Percentiles rank a stretch among this genome's conserved stretches.
These are phyloP conservation scores for Plasmodium sp. DNA, from an alignment of 169 alveolate genomes.

Conservation along the genomic window DNA sequence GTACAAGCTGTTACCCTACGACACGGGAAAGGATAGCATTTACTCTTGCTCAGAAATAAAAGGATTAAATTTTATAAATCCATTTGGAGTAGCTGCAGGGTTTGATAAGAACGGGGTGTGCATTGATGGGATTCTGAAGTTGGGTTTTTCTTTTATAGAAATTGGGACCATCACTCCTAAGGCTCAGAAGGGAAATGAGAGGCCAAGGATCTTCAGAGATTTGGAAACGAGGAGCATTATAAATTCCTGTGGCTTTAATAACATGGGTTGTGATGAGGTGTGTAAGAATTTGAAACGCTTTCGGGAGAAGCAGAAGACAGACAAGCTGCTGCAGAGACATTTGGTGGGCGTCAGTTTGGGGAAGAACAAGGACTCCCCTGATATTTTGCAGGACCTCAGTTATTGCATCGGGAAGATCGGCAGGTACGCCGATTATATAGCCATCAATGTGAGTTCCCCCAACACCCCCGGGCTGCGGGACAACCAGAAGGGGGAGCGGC, in stretches of 20 bases:
- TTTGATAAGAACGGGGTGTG: constrained; percentile 89
- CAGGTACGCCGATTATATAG: constrained; percentile 87
- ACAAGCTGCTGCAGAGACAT: constrained; percentile 81
- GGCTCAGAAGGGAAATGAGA: constrained; percentile 89
- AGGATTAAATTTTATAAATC: constrained; percentile 50
- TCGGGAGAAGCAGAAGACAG: constrained; percentile 79
- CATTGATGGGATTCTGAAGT: constrained; percentile 78
- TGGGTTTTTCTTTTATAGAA: constrained; percentile 91
- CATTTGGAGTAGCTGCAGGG: constrained; percentile 91
- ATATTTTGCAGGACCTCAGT: constrained; percentile 80
- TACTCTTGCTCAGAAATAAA: constrained; percentile 19
- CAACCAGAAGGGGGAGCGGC: constrained; percentile 78
- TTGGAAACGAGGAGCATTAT: constrained; percentile 82
- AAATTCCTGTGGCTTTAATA: constrained; percentile 89
- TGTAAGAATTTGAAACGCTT: constrained; percentile 77
- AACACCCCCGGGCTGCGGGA: constrained; percentile 90
- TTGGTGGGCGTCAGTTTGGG: constrained; percentile 90
- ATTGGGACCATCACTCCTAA: constrained; percentile 89
- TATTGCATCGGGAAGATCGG: constrained; percentile 80
- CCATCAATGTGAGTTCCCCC: constrained; percentile 89
- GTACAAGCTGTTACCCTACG: constrained; percentile 80
- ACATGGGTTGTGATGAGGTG: constrained; percentile 86
- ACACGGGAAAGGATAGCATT: constrained; percentile 75
- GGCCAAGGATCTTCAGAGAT: constrained; percentile 87
- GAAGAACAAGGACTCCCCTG: constrained; percentile 82